A percentile compares a stretch with the other conserved stretches of the same genome.
phyloP scores from a whole-genome alignment of 1,284 basidiomycete genomes.

The Marasmius sp. region DNA sequence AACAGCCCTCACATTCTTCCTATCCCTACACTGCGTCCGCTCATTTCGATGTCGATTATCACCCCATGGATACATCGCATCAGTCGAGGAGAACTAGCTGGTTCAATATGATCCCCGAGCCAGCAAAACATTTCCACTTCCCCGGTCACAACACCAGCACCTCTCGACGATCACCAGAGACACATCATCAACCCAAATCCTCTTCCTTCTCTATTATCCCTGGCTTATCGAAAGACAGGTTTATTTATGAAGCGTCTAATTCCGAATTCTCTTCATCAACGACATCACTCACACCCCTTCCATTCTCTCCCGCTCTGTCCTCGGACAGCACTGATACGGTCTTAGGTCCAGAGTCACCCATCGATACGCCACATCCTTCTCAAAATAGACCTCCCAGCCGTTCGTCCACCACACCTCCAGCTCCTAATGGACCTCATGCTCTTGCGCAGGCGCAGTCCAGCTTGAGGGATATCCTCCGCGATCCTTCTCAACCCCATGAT shows the following conservation, averaged over 20 bases:
- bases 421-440: constrained; percentile 12
- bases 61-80: neutral
- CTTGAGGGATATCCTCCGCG: constrained; percentile 21
- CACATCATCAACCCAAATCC: neutral
- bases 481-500: constrained; percentile 6
- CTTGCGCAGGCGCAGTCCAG: constrained; percentile 26
- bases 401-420: constrained; percentile 15
- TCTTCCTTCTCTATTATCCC: constrained; percentile 40
- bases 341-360: constrained; percentile 27
- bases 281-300: constrained; percentile 29
- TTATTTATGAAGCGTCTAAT: constrained; percentile 57
- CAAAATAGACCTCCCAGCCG: constrained; percentile 5
- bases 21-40: constrained; percentile 35
- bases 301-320: constrained; percentile 49
- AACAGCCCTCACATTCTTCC: constrained; percentile 39
- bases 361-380: constrained; percentile 20
- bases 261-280: constrained; percentile 43
- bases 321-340: constrained; percentile 49
- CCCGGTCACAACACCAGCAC: neutral
- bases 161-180: neutral
- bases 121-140: neutral
- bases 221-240: constrained; percentile 41
- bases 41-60: constrained; percentile 45
- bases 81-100: neutral
- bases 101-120: neutral